Conservation (phyloP, 768 basidiomycete species). For the Leccinum uliginosum region DNA sequence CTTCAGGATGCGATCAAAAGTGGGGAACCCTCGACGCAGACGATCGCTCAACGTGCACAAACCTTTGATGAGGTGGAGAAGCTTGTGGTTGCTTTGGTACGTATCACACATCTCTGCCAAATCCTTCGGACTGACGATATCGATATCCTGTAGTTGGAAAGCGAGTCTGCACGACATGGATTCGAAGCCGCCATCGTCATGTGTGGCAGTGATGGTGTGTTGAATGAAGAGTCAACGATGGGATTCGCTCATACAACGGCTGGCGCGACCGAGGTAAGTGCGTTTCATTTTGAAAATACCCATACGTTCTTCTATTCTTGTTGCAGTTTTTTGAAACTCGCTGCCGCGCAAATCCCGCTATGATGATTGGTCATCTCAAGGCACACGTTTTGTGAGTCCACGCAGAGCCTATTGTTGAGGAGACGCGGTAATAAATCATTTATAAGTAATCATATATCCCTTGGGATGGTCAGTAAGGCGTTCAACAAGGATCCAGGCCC, state of each 20-base stretch:
- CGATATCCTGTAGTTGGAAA: background rate
- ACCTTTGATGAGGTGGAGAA: background rate
- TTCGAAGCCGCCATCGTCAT: constrained; percentile 9
- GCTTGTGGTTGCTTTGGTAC: background rate
- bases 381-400: constrained; percentile 8
- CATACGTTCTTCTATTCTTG: no score
- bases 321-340: constrained; percentile 1
- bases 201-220: constrained; percentile 5
- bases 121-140: background rate
- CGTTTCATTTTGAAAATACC: background rate
- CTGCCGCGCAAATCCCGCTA: background rate
- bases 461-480: background rate
- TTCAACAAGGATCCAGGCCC: background rate
- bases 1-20: background rate
- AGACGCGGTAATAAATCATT: background rate
- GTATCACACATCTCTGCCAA: background rate
- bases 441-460: background rate
- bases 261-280: background rate
- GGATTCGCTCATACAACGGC: background rate
- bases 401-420: no score
- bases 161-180: constrained; percentile 1
- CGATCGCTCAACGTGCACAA: background rate
- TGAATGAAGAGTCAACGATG: constrained; percentile 5
- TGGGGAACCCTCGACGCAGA: background rate
- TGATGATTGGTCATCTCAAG: constrained; percentile 6